A percentile compares a stretch with the other conserved stretches of the same genome.
Conservation (phyloP, 495 filamentous ascomycete species). For the Talaromyces adpressus region DNA sequence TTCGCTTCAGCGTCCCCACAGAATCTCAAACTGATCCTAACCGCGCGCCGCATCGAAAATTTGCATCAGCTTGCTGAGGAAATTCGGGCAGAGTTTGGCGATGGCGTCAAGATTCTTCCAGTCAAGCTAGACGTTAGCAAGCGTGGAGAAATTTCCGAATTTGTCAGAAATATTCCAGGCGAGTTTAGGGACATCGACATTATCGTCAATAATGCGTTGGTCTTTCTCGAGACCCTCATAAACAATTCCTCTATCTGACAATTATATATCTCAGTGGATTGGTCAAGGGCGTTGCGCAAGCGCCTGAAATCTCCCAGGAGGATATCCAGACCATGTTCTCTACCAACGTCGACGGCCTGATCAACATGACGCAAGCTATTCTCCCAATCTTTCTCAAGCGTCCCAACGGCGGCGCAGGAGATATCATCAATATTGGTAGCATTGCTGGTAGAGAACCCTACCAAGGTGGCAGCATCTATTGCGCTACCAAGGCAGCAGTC, state of each 20-base stretch:
- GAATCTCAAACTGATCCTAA: constrained; percentile 75
- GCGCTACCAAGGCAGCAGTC: constrained; percentile 91
- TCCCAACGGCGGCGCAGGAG: constrained; percentile 69
- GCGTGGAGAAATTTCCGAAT: too few species aligned
- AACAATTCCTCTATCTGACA: too few species aligned
- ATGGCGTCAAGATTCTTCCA: constrained; percentile 73
- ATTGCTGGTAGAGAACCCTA: constrained; percentile 92
- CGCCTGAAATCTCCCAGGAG: constrained; percentile 71
- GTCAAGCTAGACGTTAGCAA: constrained; percentile 78
- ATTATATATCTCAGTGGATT: too few species aligned
- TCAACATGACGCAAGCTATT: constrained; percentile 94
- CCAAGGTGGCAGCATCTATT: constrained; percentile 88
- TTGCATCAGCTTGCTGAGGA: constrained; percentile 69
- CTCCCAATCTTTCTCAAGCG: constrained; percentile 81
- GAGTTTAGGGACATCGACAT: constrained; percentile 86
- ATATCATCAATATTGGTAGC: constrained; percentile 96
- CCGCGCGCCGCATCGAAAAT: constrained; percentile 73
- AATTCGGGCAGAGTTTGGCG: constrained; percentile 71
- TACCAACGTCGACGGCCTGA: constrained; percentile 93
- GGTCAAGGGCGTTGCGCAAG: constrained; percentile 83
- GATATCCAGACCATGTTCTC: constrained; percentile 85
- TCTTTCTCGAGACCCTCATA: constrained; percentile 12
- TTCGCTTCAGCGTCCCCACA: constrained; percentile 83
- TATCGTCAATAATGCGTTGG: constrained; percentile 94
- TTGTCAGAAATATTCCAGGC: too few species aligned